Percentiles rank a stretch among this genome's conserved stretches.
Evolutionary conservation across 1,284 basidiomycete genomes (phyloP).

Genomic region (Cryptococcus hybrid): DNA sequence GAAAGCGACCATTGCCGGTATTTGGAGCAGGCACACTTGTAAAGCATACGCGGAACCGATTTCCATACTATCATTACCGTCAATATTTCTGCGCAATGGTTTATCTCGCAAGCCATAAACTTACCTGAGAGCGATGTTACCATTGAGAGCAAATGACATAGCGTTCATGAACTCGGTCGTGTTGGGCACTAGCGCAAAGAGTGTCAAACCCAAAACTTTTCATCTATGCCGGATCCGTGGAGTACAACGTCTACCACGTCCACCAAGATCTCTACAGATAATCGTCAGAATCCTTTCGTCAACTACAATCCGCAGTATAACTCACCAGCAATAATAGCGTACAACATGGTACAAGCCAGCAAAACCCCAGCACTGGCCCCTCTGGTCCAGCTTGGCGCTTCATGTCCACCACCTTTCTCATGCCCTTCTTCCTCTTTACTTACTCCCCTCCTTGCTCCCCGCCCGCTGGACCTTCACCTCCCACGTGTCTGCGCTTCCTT

Average conservation of each 20-base stretch:
- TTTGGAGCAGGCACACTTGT: constrained; percentile 96
- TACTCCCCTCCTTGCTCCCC: background rate
- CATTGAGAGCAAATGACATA: constrained; percentile 97
- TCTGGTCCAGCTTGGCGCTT: constrained; percentile 94
- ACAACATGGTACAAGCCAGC: constrained; percentile 84
- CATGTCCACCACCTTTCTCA: constrained; percentile 77
- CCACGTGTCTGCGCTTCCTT: constrained; percentile 4
- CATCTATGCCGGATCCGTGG: constrained; percentile 88
- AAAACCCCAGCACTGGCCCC: constrained; percentile 81
- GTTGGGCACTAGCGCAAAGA: constrained; percentile 97
- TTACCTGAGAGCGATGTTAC: constrained; percentile 93
- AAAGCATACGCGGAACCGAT: constrained; percentile 98
- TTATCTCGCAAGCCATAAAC: constrained; percentile 23
- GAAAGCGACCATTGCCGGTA: constrained; percentile 98
- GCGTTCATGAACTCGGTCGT: constrained; percentile 99
- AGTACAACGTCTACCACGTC: constrained; percentile 96
- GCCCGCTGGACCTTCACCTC: background rate
- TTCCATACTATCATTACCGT: constrained; percentile 72
- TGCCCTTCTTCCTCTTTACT: constrained; percentile 28
- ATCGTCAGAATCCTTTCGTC: background rate
- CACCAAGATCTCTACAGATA: constrained; percentile 73
- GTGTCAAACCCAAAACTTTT: constrained; percentile 96
- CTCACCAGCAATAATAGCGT: constrained; percentile 92
- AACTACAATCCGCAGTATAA: constrained; percentile 9
- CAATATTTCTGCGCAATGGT: background rate